phyloP scores from a whole-genome alignment of 2,329 filamentous ascomycete species.

The Diaporthe velutina region DNA sequence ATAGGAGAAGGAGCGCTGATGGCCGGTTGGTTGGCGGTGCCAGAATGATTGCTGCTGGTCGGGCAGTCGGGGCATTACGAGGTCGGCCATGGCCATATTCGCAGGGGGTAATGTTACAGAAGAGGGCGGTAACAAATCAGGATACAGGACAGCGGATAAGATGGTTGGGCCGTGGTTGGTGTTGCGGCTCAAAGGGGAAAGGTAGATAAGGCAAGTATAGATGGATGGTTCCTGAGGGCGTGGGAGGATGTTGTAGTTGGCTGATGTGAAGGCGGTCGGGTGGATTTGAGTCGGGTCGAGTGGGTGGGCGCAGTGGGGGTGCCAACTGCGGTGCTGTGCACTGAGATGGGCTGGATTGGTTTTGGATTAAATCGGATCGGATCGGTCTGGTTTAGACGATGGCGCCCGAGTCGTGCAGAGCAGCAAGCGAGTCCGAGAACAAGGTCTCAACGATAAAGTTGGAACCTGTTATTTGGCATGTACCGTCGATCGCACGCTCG shows the following conservation, averaged over 20 bases:
- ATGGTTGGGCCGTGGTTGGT: constrained; percentile 23
- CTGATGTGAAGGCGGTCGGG: background rate
- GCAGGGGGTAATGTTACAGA: constrained; percentile 29
- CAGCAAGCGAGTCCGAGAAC: constrained; percentile 26
- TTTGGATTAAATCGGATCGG: constrained; percentile 27
- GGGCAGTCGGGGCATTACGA: constrained; percentile 59
- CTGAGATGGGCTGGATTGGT: constrained; percentile 8
- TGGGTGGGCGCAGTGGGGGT: constrained; percentile 28
- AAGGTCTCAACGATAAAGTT: constrained; percentile 20
- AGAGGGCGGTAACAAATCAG: constrained; percentile 21
- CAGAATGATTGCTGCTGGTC: constrained; percentile 46
- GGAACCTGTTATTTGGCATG: constrained; percentile 14
- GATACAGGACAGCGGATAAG: background rate
- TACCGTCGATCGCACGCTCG: constrained; percentile 14
- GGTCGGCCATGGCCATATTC: constrained; percentile 57
- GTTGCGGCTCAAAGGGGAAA: constrained; percentile 30
- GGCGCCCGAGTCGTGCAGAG: background rate
- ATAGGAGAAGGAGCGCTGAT: constrained; percentile 48
- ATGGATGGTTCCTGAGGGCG: constrained; percentile 17
- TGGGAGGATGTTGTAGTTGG: constrained; percentile 18
- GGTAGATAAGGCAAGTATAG: constrained; percentile 2
- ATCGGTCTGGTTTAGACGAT: constrained; percentile 4
- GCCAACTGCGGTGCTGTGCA: background rate
- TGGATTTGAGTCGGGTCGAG: constrained; percentile 8
- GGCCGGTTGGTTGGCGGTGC: constrained; percentile 36